A percentile compares a stretch with the other conserved stretches of the same genome.
Evolutionary conservation across 441 rosid genomes (phyloP).

Genomic region (Gossypium aridum): DNA sequence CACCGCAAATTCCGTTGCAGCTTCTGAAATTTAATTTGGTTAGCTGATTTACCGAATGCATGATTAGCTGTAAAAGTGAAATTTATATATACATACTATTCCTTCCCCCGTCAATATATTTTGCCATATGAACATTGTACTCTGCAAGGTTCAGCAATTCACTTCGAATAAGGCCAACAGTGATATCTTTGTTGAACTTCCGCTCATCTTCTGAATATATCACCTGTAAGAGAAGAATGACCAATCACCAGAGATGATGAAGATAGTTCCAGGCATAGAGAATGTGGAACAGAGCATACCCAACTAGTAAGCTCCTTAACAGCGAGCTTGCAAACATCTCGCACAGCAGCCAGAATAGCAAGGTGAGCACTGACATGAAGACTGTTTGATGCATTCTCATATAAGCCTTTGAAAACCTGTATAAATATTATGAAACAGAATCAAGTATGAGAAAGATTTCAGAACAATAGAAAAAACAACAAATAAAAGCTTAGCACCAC

Average conservation of each 20-base stretch:
- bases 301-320: slow-evolving; percentile 95
- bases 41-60: slow-evolving; percentile 12
- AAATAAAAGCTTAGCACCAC: neutral
- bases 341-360: slow-evolving; percentile 82
- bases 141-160: slow-evolving; percentile 94
- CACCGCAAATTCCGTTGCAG: slow-evolving; percentile 78
- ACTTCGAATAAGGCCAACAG: slow-evolving; percentile 72
- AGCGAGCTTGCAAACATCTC: slow-evolving; percentile 94
- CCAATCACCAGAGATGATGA: slow-evolving; percentile 1
- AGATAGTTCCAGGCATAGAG: neutral
- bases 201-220: slow-evolving; percentile 93
- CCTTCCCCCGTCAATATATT: slow-evolving; percentile 92
- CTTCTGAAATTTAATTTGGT: slow-evolving; percentile 53
- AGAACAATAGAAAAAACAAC: neutral
- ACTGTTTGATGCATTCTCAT: slow-evolving; percentile 77
- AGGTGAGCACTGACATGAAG: slow-evolving; percentile 76
- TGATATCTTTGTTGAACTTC: slow-evolving; percentile 86
- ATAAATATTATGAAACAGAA: slow-evolving; percentile 5
- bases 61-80: slow-evolving; percentile 4
- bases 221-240: slow-evolving; percentile 42
- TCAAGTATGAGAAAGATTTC: neutral
- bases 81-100: slow-evolving; percentile 54
- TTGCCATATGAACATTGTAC: slow-evolving; percentile 94
- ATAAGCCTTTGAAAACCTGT: slow-evolving; percentile 87
- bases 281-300: slow-evolving; percentile 46